phyloP scores from a whole-genome alignment of 2,329 filamentous ascomycete genomes.

The Colletotrichum acutatum region DNA sequence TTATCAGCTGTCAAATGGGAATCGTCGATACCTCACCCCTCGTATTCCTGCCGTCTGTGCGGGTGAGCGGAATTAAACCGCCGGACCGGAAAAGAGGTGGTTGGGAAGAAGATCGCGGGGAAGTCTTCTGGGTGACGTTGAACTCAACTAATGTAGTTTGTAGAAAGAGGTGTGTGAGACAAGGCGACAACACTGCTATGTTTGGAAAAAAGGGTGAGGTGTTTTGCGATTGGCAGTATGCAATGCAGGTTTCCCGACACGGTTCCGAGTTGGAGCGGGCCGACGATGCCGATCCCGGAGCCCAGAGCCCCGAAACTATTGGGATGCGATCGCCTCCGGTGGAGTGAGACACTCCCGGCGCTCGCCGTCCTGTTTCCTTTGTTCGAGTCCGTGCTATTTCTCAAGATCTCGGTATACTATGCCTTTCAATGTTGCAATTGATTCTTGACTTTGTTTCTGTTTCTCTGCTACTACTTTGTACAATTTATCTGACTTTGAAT shows the following conservation, averaged over 20 bases:
- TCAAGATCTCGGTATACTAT: not conserved
- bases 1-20: not conserved
- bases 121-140: not conserved
- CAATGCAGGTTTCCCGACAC: not conserved
- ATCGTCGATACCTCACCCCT: too few species aligned
- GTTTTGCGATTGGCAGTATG: not conserved
- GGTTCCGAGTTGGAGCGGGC: constrained; percentile 6
- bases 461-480: too few species aligned
- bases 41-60: not conserved
- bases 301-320: not conserved
- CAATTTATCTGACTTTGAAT: too few species aligned
- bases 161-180: not conserved
- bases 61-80: too few species aligned
- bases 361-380: not conserved
- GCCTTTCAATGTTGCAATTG: not conserved
- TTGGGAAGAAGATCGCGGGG: not conserved
- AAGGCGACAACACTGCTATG: not conserved
- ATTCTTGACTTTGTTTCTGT: too few species aligned
- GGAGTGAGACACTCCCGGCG: not conserved
- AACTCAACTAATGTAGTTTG: not conserved
- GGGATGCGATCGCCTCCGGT: not conserved
- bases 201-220: not conserved
- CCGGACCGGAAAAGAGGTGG: not conserved
- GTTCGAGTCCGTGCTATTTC: not conserved
- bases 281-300: constrained; percentile 29